Evolutionary conservation across 2,329 filamentous ascomycete genomes (phyloP), one percentile per base, ranked within the genome.

Genomic region (Fusarium citri): DNA sequence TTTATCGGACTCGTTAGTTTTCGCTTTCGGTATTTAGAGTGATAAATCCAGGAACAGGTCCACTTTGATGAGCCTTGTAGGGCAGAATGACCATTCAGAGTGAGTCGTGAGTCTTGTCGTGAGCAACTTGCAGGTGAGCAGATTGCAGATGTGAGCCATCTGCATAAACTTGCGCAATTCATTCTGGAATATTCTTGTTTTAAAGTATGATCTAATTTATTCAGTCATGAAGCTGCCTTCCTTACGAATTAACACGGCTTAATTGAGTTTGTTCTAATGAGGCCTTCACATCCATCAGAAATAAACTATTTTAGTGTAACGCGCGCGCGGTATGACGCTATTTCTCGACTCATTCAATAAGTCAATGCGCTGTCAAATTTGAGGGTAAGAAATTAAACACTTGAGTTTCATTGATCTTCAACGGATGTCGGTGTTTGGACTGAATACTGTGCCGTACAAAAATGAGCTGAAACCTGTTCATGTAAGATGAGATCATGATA

Each of bases 21-120:
- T 50, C 30, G 59, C 16, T 30, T 12, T 28, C 22, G 15, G 46
- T 12, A 45, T 57, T 30, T 48, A 18, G 5, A 37, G 20, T 45
- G 6, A 3, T 9, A 40, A 40, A 59, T 65, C 20, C 41, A 65
- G 46, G 61, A 37, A 65, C 53, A 20, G 42, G 20, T 20, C 61
- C 63, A 57, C 49, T n/a, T 15, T 22, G 10, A 50, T 15, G 18
- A 64, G 61, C 61, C 61, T 59, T 64, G 40, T 51, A 64, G 61
- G 61, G 59, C 61, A 16, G 40, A 63, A 55, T 31, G 47, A 22
- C 28, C 28, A 28, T 25, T 20, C 25, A 49, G 23, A 37, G 10
- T 11, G 34, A 37, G 34, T 30, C 5, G 12, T 30, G 28, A 30
- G 6, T 30, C 28, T 30, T 30, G 28, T 30, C 28, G 16, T 6